phyloP scores from a whole-genome alignment of 805 yeast genomes.

The Vanderwaltozyma tropicalis region DNA sequence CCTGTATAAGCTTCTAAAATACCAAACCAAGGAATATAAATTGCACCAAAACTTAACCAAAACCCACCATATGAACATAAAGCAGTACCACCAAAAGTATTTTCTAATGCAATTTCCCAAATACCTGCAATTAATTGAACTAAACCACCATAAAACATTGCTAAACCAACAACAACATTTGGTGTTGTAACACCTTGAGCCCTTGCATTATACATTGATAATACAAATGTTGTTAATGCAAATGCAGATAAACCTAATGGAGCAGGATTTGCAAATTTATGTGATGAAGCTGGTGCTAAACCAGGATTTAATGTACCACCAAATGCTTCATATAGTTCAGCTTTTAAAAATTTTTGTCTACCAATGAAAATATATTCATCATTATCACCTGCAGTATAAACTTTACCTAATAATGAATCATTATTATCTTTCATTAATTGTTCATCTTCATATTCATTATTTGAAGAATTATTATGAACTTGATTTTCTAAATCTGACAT shows the following conservation, averaged over 20 bases:
- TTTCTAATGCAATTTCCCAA: conserved; percentile 55
- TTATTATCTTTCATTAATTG: neutral
- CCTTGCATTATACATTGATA: conserved; percentile 44
- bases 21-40: conserved; percentile 50
- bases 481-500: conserved; percentile 3
- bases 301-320: conserved; percentile 83
- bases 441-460: conserved; percentile 2
- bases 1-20: conserved; percentile 43
- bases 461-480: neutral
- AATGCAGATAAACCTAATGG: conserved; percentile 55
- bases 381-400: conserved; percentile 35
- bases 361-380: conserved; percentile 65
- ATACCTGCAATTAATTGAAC: conserved; percentile 53
- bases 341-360: conserved; percentile 51
- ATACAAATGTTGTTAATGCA: conserved; percentile 51
- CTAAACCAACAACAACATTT: conserved; percentile 45
- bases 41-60: conserved; percentile 58
- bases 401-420: conserved; percentile 15
- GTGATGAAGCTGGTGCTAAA: conserved; percentile 43
- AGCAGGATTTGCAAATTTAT: conserved; percentile 55
- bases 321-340: conserved; percentile 54
- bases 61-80: conserved; percentile 56
- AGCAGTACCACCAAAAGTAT: conserved; percentile 61
- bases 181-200: conserved; percentile 45
- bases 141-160: conserved; percentile 54